A percentile compares a stretch with the other conserved stretches of the same genome.
phyloP scores from a whole-genome alignment of 192 early-diverging fungal species.

The Gigaspora rosea region DNA sequence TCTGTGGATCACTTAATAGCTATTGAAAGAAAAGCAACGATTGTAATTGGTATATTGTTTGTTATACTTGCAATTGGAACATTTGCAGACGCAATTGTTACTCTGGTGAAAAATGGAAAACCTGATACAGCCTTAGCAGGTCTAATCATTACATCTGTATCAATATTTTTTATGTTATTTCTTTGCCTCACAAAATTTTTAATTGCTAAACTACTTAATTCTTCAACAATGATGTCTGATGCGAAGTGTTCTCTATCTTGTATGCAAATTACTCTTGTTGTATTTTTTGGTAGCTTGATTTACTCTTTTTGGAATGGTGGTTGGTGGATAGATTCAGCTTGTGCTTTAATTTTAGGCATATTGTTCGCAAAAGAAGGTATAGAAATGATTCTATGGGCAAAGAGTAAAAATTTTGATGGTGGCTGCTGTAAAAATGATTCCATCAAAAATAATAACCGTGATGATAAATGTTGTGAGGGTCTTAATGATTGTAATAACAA shows the following conservation, averaged over 20 bases:
- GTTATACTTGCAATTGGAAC: slow-evolving; percentile 8
- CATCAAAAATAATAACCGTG: neutral
- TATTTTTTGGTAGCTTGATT: slow-evolving; percentile 15
- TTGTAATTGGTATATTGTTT: slow-evolving; percentile 22
- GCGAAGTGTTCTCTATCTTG: slow-evolving; percentile 25
- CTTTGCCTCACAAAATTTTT: neutral
- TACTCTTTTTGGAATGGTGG: neutral
- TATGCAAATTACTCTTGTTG: slow-evolving; percentile 9
- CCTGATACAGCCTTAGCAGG: neutral
- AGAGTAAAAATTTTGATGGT: slow-evolving; percentile 26
- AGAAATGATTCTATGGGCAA: slow-evolving; percentile 16
- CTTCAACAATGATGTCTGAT: slow-evolving; percentile 18
- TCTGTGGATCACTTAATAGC: neutral
- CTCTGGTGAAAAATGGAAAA: neutral
- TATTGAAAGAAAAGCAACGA: slow-evolving; percentile 13
- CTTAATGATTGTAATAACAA: too few relatives aligned
- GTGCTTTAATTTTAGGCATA: slow-evolving; percentile 6
- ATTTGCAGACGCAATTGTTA: neutral
- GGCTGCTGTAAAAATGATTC: slow-evolving; percentile 11
- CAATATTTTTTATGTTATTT: slow-evolving; percentile 22
- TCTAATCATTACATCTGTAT: slow-evolving; percentile 21
- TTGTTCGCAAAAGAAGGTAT: slow-evolving; percentile 23
- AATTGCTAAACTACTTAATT: slow-evolving; percentile 15
- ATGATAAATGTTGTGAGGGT: neutral
- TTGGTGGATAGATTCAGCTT: slow-evolving; percentile 25